Base-by-base conservation (phyloP, 1,284 basidiomycete species). In the Cryptococcus wingfieldii region DNA sequence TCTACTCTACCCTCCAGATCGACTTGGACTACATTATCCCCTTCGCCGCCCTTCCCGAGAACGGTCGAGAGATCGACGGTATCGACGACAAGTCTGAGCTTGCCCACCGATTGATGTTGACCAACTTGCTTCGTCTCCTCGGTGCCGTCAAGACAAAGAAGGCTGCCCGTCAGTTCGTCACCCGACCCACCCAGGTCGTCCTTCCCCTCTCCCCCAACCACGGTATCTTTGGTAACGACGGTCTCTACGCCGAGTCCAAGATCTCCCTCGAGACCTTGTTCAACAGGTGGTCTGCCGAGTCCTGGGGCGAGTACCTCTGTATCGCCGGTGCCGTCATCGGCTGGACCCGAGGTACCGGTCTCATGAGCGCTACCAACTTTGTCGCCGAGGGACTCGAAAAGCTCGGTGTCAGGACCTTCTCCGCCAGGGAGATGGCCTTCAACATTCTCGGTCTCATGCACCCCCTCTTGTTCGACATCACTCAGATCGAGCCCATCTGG, bases 401-500 rank as follows among this genome's bases (percentile, higher is more conserved):
- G 63, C 84, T 91, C 62, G 95, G 96, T 65, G 89, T 96, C 60
- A 86, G 95, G 66, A 98, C 96, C 5, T 98, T 98, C 85, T 96
- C 92, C 3, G 89, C 94, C 49, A 97, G 97, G 80, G 95, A 98
- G 80, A 98, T 98, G 95, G 93, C 94, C 3, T 98, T 98, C 86
- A 98, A 98, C 80, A 91, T 98, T 68, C 86, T 98, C 55, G 96
- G 95, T 65, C 83, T 95, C 47, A 96, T 98, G 92, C 96, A 98
- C 76, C 95, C 96, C 44, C 85, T 98, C n/a, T 84, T 98, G 51
- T 98, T 98, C 83, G 97, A 95, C 77, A 94, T 98, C 72, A 96
- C 95, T n/a, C 96, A 98, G 77, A 94, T 98, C 55, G 95, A 98
- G 75, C 95, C 95, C 7, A 93, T 98, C 71, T 97, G 94, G 93